phyloP scores from a whole-genome alignment of 2,329 filamentous ascomycete genomes.

The Aspergillus pseudoglaucus region DNA sequence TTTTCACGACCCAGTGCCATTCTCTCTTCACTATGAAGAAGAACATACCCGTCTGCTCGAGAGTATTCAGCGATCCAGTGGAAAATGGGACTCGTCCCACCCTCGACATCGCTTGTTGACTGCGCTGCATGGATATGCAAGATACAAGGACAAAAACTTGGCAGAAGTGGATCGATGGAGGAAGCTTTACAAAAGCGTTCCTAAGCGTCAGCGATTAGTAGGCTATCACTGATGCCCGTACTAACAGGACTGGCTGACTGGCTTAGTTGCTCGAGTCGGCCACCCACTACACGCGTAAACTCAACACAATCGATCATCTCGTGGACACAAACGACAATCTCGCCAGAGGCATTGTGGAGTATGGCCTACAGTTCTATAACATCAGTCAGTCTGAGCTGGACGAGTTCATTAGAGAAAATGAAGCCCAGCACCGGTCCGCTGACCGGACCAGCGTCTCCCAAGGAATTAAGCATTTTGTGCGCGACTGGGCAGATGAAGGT shows the following conservation, averaged over 20 bases:
- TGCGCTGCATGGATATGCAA: constrained; percentile 19
- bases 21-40: no score
- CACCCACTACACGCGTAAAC: constrained; percentile 52
- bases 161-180: constrained; percentile 15
- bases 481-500: constrained; percentile 51
- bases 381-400: constrained; percentile 42
- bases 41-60: no score
- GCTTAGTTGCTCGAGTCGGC: constrained; percentile 48
- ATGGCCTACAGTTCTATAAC: constrained; percentile 44
- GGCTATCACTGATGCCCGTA: background rate
- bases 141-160: constrained; percentile 15
- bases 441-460: constrained; percentile 44
- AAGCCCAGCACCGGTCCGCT: constrained; percentile 29
- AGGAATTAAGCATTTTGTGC: constrained; percentile 51
- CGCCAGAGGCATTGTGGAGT: constrained; percentile 41
- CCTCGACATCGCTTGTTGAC: constrained; percentile 21
- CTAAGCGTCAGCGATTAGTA: constrained; percentile 13
- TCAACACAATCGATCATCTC: constrained; percentile 39
- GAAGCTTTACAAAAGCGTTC: constrained; percentile 15
- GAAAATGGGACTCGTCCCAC: constrained; percentile 13
- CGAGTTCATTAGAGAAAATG: constrained; percentile 32
- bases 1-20: no score
- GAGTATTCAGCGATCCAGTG: background rate
- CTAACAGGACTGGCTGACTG: background rate
- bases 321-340: constrained; percentile 42